Evolutionary conservation across 1,139 yeast genomes (phyloP).

Genomic region (Maudiozyma humilis): DNA sequence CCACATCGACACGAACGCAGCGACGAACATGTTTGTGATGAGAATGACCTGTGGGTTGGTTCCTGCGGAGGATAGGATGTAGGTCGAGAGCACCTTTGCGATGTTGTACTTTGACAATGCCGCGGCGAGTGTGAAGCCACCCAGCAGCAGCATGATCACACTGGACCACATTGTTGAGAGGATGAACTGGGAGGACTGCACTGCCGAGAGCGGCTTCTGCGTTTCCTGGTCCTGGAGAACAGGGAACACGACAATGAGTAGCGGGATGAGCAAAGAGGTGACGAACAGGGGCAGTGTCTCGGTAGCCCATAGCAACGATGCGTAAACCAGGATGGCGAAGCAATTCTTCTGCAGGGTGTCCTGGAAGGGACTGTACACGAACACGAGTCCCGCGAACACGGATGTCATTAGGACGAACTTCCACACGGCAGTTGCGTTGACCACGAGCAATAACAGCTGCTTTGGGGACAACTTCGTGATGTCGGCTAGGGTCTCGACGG

Average conservation of each 20-base stretch:
- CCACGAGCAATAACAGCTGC: conserved; percentile 1
- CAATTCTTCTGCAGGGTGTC: conserved; percentile 65
- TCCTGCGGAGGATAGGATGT: conserved; percentile 73
- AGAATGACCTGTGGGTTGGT: conserved; percentile 73
- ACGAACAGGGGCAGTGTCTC: conserved; percentile 85
- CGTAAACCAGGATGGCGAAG: conserved; percentile 68
- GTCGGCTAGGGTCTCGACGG: conserved; percentile 3
- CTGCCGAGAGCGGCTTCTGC: conserved; percentile 46
- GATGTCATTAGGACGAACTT: conserved; percentile 8
- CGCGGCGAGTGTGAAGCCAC: conserved; percentile 92
- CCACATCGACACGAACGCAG: conserved; percentile 87
- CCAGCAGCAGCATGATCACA: conserved; percentile 76
- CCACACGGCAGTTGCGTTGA: conserved; percentile 5
- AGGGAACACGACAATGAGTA: conserved; percentile 63
- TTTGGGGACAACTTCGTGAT: conserved; percentile 3
- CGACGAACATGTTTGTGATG: conserved; percentile 74
- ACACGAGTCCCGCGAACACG: conserved; percentile 2
- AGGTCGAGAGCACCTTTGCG: conserved; percentile 77
- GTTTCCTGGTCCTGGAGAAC: conserved; percentile 55
- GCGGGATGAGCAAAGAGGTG: conserved; percentile 74
- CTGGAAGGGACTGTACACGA: conserved; percentile 30
- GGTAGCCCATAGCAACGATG: conserved; percentile 87
- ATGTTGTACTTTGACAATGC: conserved; percentile 84
- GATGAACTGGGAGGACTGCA: conserved; percentile 66
- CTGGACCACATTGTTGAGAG: conserved; percentile 91